Evolutionary conservation across 495 filamentous ascomycete genomes (phyloP).

Genomic region (Emericellopsis terricola): DNA sequence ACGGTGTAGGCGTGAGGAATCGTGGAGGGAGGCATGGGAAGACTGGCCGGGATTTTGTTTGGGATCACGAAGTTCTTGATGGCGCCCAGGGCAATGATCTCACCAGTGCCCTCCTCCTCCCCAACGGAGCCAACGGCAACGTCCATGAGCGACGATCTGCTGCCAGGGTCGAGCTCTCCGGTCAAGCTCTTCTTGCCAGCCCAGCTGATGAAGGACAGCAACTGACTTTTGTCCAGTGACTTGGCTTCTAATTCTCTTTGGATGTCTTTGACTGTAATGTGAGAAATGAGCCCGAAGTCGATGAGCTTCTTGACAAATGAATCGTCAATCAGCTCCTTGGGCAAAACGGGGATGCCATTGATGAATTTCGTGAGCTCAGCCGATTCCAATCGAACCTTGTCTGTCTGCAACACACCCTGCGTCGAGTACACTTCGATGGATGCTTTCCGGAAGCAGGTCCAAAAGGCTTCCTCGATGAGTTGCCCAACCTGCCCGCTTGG

Average conservation of each 20-base stretch:
- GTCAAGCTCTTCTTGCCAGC: constrained; percentile 44
- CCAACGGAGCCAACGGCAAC: constrained; percentile 65
- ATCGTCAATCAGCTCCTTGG: constrained; percentile 47
- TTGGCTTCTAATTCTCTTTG: constrained; percentile 58
- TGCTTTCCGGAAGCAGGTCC: constrained; percentile 66
- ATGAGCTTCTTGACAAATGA: constrained; percentile 61
- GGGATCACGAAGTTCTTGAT: constrained; percentile 58
- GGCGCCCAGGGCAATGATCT: constrained; percentile 55
- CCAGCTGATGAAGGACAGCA: constrained; percentile 72
- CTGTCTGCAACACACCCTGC: constrained; percentile 60
- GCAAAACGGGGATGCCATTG: constrained; percentile 73
- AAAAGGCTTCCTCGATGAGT: constrained; percentile 84
- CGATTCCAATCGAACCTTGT: constrained; percentile 58
- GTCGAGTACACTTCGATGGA: constrained; percentile 80
- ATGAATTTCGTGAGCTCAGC: constrained; percentile 73
- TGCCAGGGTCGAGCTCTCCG: constrained; percentile 46
- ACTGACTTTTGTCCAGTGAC: constrained; percentile 55
- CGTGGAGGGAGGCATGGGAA: constrained; percentile 68
- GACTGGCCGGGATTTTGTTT: constrained; percentile 55
- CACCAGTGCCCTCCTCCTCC: constrained; percentile 37
- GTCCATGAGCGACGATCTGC: constrained; percentile 47
- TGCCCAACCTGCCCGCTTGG: constrained; percentile 64
- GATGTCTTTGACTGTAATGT: constrained; percentile 76
- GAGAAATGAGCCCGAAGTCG: constrained; percentile 61
- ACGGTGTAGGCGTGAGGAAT: constrained; percentile 62